Percentiles rank a stretch among this genome's conserved stretches.
Conservation (phyloP, 345 rosid species). For the Euphorbia pulcherrima region DNA sequence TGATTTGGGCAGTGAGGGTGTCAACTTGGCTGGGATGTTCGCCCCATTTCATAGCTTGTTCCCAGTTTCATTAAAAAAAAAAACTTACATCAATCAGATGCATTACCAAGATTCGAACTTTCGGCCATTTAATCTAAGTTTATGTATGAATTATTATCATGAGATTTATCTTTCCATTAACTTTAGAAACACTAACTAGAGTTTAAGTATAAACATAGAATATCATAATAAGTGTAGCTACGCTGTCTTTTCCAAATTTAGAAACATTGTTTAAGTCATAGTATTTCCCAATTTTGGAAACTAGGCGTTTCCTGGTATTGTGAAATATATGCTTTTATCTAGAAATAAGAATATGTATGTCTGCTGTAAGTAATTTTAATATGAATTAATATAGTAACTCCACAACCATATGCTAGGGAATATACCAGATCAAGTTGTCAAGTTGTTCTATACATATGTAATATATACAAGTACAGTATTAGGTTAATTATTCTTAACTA, state of each 20-base stretch:
- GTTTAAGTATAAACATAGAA: too few species aligned
- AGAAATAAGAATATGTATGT: neutral
- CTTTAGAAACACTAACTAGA: too few species aligned
- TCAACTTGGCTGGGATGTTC: too few species aligned
- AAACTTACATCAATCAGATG: too few species aligned
- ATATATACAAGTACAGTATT: neutral
- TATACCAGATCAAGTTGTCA: neutral
- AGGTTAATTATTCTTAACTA: neutral
- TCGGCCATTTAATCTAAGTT: neutral
- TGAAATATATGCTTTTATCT: conserved; percentile 3
- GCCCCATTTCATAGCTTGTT: too few species aligned
- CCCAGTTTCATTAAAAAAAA: too few species aligned
- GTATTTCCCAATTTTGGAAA: conserved; percentile 5
- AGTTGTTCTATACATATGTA: neutral
- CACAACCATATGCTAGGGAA: neutral
- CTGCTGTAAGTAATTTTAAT: neutral
- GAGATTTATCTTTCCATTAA: too few species aligned
- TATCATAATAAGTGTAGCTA: neutral
- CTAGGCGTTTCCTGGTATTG: neutral
- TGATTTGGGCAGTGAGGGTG: too few species aligned
- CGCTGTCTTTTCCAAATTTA: neutral
- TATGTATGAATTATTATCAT: too few species aligned
- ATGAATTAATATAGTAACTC: neutral
- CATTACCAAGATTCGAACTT: neutral
- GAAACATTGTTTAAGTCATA: conserved; percentile 1